These are phyloP conservation scores for Geotrichum bryndzae DNA, from an alignment of 1,139 yeast species.

Conservation along the genomic window DNA sequence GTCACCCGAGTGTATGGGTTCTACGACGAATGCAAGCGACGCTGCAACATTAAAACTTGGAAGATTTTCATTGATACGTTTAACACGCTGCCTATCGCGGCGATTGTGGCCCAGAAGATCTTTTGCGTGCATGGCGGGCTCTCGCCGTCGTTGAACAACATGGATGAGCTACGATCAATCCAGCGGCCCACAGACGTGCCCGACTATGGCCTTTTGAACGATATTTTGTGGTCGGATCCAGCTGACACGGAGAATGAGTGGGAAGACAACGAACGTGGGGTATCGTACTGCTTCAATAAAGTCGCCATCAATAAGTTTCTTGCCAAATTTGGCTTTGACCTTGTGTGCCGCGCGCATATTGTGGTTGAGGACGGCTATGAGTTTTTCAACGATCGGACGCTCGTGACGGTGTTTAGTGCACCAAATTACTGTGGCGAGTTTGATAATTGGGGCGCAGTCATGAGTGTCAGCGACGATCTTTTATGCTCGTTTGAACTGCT, in stretches of 20 bases:
- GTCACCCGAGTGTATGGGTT: slow-evolving; percentile 95
- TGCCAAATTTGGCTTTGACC: slow-evolving; percentile 81
- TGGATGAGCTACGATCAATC: slow-evolving; percentile 87
- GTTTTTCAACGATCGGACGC: slow-evolving; percentile 85
- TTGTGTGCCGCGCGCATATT: slow-evolving; percentile 97
- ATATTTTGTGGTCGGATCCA: slow-evolving; percentile 93
- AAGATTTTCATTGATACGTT: slow-evolving; percentile 88
- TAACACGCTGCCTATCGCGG: slow-evolving; percentile 90
- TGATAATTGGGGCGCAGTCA: slow-evolving; percentile 98
- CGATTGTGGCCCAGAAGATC: slow-evolving; percentile 91
- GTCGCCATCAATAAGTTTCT: slow-evolving; percentile 89
- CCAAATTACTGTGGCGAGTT: slow-evolving; percentile 98
- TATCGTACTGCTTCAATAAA: slow-evolving; percentile 89
- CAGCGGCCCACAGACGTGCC: slow-evolving; percentile 97
- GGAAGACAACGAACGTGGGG: slow-evolving; percentile 97
- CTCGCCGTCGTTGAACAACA: slow-evolving; percentile 80
- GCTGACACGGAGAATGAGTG: slow-evolving; percentile 92
- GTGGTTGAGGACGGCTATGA: slow-evolving; percentile 98
- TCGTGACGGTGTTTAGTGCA: slow-evolving; percentile 93
- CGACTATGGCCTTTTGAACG: slow-evolving; percentile 88
- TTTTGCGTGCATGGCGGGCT: slow-evolving; percentile 97
- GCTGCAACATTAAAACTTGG: slow-evolving; percentile 92
- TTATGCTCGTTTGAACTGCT: slow-evolving; percentile 86
- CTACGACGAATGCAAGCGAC: slow-evolving; percentile 92
- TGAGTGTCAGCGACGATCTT: slow-evolving; percentile 91